These are phyloP conservation scores for Prunus padus DNA, from an alignment of 306 rosid species.

Conservation along the genomic window DNA sequence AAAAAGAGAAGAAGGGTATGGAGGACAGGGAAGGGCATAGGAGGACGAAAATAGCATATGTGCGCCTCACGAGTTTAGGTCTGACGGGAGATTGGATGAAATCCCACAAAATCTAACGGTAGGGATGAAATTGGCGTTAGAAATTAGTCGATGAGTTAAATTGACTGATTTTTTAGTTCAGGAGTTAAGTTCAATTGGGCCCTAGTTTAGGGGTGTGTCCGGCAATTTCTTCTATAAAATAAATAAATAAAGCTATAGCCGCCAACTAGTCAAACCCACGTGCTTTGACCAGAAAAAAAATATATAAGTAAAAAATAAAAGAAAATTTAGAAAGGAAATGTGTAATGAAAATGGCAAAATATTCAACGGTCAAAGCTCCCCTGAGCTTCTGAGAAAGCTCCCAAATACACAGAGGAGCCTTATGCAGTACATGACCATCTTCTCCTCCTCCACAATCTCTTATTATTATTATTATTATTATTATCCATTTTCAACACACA, in stretches of 20 bases:
- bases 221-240: too few species aligned
- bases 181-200: too few species aligned
- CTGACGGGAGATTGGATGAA: too few species aligned
- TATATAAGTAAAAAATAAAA: not conserved
- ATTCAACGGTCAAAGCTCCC: constrained; percentile 54
- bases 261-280: constrained; percentile 79
- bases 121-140: too few species aligned
- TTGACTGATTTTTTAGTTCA: too few species aligned
- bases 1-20: too few species aligned
- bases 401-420: constrained; percentile 24
- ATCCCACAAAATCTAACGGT: too few species aligned
- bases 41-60: too few species aligned
- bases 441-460: constrained; percentile 4
- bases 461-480: not conserved
- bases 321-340: not conserved
- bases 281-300: constrained; percentile 46
- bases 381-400: constrained; percentile 50
- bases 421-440: constrained; percentile 47
- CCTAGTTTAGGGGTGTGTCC: too few species aligned
- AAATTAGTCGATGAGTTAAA: too few species aligned
- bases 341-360: constrained; percentile 7
- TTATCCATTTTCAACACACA: not conserved
- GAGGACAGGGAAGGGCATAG: too few species aligned
- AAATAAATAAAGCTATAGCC: constrained; percentile 27
- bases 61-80: too few species aligned